A percentile compares a stretch with the other conserved stretches of the same genome.
Conservation (phyloP, 2,329 filamentous ascomycete species). For the Phyllosticta paracitricarpa region DNA sequence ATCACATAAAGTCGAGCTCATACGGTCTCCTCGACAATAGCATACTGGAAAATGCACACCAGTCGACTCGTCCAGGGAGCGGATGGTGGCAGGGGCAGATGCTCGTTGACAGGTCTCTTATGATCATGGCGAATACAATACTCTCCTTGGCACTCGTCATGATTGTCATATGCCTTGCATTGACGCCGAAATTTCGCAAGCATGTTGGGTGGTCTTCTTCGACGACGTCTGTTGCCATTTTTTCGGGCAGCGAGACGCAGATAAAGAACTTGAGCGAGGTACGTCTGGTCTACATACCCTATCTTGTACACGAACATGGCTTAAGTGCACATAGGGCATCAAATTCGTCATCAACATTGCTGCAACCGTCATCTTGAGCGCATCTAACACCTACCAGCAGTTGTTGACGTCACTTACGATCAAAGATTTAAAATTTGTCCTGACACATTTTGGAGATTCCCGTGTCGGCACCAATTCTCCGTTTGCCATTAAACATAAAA, state of each 20-base stretch:
- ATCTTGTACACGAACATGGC: background rate
- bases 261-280: conserved; percentile 5
- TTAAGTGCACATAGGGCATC: background rate
- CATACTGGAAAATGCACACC: background rate
- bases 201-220: background rate
- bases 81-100: conserved; percentile 23
- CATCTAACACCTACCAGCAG: conserved; percentile 26
- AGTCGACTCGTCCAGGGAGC: background rate
- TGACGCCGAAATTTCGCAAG: background rate
- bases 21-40: background rate
- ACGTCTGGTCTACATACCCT: background rate
- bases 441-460: conserved; percentile 22
- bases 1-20: background rate
- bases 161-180: conserved; percentile 11
- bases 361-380: conserved; percentile 22
- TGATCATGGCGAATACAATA: conserved; percentile 19
- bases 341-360: conserved; percentile 21
- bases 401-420: conserved; percentile 20
- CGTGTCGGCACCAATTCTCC: conserved; percentile 25
- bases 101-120: conserved; percentile 20
- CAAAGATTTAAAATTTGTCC: conserved; percentile 17
- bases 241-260: background rate
- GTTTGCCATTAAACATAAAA: conserved; percentile 22
- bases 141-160: conserved; percentile 13
- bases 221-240: conserved; percentile 2